Conservation (phyloP, 139 green algal species). For the Zygnema circumcarinatum region DNA sequence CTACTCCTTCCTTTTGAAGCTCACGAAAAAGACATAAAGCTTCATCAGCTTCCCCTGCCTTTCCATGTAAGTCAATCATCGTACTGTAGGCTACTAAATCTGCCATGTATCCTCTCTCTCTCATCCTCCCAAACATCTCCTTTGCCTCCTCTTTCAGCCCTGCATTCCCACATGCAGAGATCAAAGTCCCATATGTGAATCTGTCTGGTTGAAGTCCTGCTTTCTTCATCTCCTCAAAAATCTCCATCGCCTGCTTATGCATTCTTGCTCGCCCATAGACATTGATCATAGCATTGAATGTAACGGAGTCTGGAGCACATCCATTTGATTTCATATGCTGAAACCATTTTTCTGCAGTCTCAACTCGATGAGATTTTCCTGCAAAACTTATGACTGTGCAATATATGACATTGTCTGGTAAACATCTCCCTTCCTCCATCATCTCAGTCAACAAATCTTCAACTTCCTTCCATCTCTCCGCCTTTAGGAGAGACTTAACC, state of each 20-base stretch:
- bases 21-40: conserved; percentile 1
- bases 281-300: conserved; percentile 8
- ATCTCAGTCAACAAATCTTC: background rate
- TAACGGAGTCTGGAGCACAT: background rate
- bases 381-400: background rate
- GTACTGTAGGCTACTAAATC: background rate
- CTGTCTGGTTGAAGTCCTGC: background rate
- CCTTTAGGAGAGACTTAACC: background rate
- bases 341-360: background rate
- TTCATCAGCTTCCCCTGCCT: background rate
- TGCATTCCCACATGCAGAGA: background rate
- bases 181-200: conserved; percentile 3
- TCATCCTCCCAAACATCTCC: background rate
- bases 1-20: conserved; percentile 14
- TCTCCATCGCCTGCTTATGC: background rate
- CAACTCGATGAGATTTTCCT: background rate
- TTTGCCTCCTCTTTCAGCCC: conserved; percentile 15
- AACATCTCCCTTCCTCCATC: background rate
- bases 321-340: background rate
- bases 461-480: background rate
- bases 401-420: background rate
- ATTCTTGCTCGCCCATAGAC: background rate
- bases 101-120: background rate
- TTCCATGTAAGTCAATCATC: background rate
- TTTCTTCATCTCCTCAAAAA: conserved; percentile 17